These are phyloP conservation scores for Hippophae gyantsensis DNA, from an alignment of 306 rosid genomes.

Conservation along the genomic window DNA sequence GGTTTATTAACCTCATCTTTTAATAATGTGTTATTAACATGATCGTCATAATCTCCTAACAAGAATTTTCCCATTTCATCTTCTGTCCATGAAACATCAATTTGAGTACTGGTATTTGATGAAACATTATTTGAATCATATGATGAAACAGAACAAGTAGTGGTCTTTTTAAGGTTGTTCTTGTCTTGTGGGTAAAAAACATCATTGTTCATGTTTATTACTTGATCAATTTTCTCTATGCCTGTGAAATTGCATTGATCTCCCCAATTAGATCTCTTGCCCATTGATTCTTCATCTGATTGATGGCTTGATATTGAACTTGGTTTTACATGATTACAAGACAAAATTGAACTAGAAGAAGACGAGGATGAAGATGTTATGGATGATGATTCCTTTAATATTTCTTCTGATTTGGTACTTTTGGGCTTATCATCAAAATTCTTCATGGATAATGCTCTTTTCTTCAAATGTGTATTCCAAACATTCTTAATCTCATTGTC, in stretches of 20 bases:
- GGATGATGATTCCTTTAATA: slow-evolving; percentile 47
- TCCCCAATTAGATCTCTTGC: slow-evolving; percentile 2
- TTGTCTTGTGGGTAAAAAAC: slow-evolving; percentile 8
- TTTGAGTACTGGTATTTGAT: slow-evolving; percentile 19
- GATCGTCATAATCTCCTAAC: slow-evolving; percentile 26
- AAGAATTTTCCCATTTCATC: slow-evolving; percentile 15
- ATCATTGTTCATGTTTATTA: not conserved
- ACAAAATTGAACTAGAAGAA: slow-evolving; percentile 23
- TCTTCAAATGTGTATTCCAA: slow-evolving; percentile 95
- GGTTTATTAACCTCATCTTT: not conserved
- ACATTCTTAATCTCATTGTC: slow-evolving; percentile 94
- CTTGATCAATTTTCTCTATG: slow-evolving; percentile 11
- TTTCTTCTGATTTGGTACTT: not conserved
- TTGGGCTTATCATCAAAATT: slow-evolving; percentile 22
- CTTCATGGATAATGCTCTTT: slow-evolving; percentile 29
- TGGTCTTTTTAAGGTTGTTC: slow-evolving; percentile 25
- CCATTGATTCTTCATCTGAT: slow-evolving; percentile 12
- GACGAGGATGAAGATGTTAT: slow-evolving; percentile 43
- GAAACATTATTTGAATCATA: slow-evolving; percentile 24
- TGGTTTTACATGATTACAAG: slow-evolving; percentile 21
- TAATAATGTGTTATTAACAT: not conserved
- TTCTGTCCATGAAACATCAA: slow-evolving; percentile 17
- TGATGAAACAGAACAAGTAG: slow-evolving; percentile 25
- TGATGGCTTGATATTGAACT: slow-evolving; percentile 4
- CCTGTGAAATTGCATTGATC: not conserved